These are phyloP conservation scores for Neostapfia colusana DNA, from an alignment of 176 grass and related monocot genomes.

Conservation along the genomic window DNA sequence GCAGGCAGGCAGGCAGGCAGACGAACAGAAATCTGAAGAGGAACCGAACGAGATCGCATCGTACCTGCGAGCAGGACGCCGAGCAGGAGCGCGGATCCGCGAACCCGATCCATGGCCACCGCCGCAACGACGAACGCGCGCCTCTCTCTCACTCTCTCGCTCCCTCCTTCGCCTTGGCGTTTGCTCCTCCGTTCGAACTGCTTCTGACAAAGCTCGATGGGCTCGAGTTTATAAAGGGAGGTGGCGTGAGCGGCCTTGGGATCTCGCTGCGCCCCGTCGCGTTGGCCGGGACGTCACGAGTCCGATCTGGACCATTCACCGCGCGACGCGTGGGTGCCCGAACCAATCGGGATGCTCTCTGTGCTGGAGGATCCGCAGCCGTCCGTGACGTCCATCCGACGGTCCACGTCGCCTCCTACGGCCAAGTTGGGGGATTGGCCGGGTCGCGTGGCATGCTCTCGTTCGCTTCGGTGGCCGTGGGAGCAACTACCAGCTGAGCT, in stretches of 20 bases:
- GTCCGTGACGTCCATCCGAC: conserved; percentile 40
- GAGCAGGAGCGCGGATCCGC: conserved; percentile 58
- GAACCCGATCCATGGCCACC: conserved; percentile 53
- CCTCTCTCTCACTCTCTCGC: neutral
- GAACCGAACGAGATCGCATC: neutral
- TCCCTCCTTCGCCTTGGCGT: neutral
- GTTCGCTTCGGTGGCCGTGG: neutral
- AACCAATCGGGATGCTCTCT: conserved; percentile 41
- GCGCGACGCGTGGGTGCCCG: neutral
- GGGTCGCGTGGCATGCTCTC: neutral
- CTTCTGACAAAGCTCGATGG: neutral
- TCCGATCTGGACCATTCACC: conserved; percentile 41
- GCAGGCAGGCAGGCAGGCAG: no score
- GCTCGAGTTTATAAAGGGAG: conserved; percentile 39
- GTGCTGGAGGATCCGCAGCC: conserved; percentile 43
- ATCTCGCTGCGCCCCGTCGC: conserved; percentile 24
- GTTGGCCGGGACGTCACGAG: conserved; percentile 48
- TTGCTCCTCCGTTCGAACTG: neutral
- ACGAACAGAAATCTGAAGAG: neutral
- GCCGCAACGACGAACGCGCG: neutral
- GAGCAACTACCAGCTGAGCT: neutral
- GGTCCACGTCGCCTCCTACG: neutral
- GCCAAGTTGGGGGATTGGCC: conserved; percentile 10
- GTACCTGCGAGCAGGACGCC: conserved; percentile 66
- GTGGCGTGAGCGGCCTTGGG: neutral